Conservation (phyloP, 2,329 filamentous ascomycete species). For the Plectosphaerella cucumerina region DNA sequence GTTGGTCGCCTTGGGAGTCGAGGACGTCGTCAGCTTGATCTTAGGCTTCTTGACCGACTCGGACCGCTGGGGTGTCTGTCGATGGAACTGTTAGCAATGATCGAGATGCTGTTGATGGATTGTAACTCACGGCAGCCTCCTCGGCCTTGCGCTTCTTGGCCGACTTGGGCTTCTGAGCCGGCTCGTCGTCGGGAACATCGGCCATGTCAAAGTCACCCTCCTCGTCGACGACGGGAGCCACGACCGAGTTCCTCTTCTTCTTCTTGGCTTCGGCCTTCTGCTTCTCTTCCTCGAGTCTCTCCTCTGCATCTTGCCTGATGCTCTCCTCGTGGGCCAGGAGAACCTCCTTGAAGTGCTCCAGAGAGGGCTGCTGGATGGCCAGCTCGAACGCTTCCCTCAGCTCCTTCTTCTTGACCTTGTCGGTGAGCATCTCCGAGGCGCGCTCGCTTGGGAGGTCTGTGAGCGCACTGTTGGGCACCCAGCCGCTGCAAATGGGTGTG, state of each 20-base stretch:
- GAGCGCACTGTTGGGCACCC: slow-evolving; percentile 83
- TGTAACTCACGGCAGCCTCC: slow-evolving; percentile 62
- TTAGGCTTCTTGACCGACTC: slow-evolving; percentile 66
- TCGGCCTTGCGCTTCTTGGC: slow-evolving; percentile 81
- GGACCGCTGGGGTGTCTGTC: slow-evolving; percentile 50
- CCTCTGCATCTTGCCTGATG: slow-evolving; percentile 47
- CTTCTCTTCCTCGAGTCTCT: slow-evolving; percentile 33
- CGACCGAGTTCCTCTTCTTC: slow-evolving; percentile 33
- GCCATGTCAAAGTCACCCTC: slow-evolving; percentile 56
- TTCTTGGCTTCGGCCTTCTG: slow-evolving; percentile 31
- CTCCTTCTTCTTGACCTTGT: slow-evolving; percentile 72
- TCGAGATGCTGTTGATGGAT: slow-evolving; percentile 45
- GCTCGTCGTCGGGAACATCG: slow-evolving; percentile 55
- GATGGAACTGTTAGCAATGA: neutral
- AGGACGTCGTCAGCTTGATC: slow-evolving; percentile 61
- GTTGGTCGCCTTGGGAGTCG: slow-evolving; percentile 66
- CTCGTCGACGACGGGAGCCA: slow-evolving; percentile 47
- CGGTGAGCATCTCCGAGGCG: slow-evolving; percentile 62
- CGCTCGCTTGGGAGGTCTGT: slow-evolving; percentile 71
- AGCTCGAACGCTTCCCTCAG: slow-evolving; percentile 76
- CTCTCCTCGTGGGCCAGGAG: slow-evolving; percentile 64
- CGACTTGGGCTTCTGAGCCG: slow-evolving; percentile 70
- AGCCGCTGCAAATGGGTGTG: slow-evolving; percentile 57
- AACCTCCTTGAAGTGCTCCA: slow-evolving; percentile 80
- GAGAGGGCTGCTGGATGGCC: slow-evolving; percentile 70